These are phyloP conservation scores for Aspergillus hiratsukae DNA, from an alignment of 2,329 filamentous ascomycete species.

Conservation along the genomic window DNA sequence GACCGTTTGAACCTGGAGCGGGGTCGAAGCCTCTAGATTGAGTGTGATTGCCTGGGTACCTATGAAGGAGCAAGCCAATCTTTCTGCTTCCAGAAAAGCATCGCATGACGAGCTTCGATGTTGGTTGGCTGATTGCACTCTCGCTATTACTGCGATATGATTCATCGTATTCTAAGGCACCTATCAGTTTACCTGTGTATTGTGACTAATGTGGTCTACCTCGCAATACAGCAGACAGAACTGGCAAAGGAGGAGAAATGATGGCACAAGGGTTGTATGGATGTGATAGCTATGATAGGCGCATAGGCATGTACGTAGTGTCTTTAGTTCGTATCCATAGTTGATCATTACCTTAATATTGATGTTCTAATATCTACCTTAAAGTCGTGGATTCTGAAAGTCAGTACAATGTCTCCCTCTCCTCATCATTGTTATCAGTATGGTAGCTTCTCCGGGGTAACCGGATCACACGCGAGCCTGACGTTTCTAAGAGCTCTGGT, in stretches of 20 bases:
- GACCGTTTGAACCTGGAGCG: not conserved
- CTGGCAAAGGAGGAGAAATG: not conserved
- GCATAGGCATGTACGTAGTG: not conserved
- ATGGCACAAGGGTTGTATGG: not conserved
- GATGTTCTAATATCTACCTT: not conserved
- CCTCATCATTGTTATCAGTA: not conserved
- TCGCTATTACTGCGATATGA: not conserved
- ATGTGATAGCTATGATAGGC: not conserved
- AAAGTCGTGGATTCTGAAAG: not conserved
- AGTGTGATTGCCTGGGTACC: not conserved
- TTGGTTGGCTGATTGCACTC: not conserved
- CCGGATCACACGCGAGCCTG: not conserved
- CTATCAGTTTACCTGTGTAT: not conserved
- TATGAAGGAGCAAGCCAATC: slow-evolving; percentile 1
- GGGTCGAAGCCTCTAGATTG: not conserved
- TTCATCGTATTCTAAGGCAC: not conserved
- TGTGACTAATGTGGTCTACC: no score
- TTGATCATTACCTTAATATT: not conserved
- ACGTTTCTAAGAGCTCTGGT: slow-evolving; percentile 11
- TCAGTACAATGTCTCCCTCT: not conserved
- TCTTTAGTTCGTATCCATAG: not conserved
- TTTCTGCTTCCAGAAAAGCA: slow-evolving; percentile 6
- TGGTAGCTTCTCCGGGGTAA: not conserved
- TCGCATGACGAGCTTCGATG: slow-evolving; percentile 4
- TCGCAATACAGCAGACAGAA: not conserved